Conservation (phyloP, 257 asterid species). For the Forsythia viridissima region DNA sequence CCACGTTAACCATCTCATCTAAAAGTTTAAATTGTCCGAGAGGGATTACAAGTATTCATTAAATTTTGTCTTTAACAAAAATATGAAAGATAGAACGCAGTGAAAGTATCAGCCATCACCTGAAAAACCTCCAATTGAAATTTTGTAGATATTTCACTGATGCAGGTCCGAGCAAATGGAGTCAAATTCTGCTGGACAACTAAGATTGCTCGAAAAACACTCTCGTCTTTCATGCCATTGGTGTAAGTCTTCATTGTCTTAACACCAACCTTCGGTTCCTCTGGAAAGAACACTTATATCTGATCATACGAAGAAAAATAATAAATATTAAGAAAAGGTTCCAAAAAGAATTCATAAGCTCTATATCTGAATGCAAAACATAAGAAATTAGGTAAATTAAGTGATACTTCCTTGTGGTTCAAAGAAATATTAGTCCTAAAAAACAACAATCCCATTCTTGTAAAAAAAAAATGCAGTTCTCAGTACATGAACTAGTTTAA, state of each 20-base stretch:
- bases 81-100: background rate
- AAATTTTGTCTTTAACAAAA: too few species aligned
- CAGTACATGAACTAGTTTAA: too few species aligned
- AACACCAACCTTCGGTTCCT: conserved; percentile 45
- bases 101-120: conserved; percentile 21
- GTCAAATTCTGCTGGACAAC: conserved; percentile 48
- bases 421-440: too few species aligned
- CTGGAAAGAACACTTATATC: conserved; percentile 53
- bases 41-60: too few species aligned
- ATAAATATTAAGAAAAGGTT: background rate
- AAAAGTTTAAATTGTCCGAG: too few species aligned
- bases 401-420: too few species aligned
- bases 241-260: conserved; percentile 42
- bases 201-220: conserved; percentile 42
- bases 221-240: conserved; percentile 40
- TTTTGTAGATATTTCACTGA: conserved; percentile 41
- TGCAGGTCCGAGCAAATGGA: conserved; percentile 35
- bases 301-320: conserved; percentile 3
- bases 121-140: conserved; percentile 49
- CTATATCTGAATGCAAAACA: too few species aligned
- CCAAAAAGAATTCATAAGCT: background rate
- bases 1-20: too few species aligned
- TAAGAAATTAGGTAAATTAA: too few species aligned
- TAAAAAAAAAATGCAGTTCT: too few species aligned
- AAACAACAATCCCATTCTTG: too few species aligned